These are phyloP conservation scores for Ilex paraguariensis DNA, from an alignment of 305 asterid species.

Conservation along the genomic window DNA sequence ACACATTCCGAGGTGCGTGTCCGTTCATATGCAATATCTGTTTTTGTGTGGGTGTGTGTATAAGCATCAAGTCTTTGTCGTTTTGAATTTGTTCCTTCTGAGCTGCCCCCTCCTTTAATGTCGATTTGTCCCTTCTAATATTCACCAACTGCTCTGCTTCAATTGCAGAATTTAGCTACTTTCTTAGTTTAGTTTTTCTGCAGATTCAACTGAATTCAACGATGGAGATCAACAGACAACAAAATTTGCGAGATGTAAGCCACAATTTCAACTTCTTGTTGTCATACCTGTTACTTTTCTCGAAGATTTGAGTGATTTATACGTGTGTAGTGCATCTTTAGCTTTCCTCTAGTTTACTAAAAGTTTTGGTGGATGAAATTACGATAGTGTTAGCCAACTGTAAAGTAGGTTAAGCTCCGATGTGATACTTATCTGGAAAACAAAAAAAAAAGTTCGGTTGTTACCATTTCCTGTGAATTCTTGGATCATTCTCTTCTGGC, in stretches of 20 bases:
- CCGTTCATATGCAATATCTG: no score
- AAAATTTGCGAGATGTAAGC: slow-evolving; percentile 34
- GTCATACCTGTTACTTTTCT: slow-evolving; percentile 1
- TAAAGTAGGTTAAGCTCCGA: neutral
- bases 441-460: no score
- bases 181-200: neutral
- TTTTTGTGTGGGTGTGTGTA: no score
- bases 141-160: no score
- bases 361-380: neutral
- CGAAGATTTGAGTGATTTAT: neutral
- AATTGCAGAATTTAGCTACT: no score
- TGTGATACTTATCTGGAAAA: neutral
- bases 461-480: neutral
- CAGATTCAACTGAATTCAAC: slow-evolving; percentile 17
- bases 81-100: no score
- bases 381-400: neutral
- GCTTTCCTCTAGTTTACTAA: neutral
- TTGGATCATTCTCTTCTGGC: no score
- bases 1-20: no score
- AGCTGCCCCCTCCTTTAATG: no score
- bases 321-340: neutral
- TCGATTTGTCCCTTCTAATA: no score
- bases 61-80: no score
- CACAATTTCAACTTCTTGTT: slow-evolving; percentile 7
- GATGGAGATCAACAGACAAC: slow-evolving; percentile 33